Evolutionary conservation across 306 rosid genomes (phyloP).

Genomic region (Cucurbita moschata): DNA sequence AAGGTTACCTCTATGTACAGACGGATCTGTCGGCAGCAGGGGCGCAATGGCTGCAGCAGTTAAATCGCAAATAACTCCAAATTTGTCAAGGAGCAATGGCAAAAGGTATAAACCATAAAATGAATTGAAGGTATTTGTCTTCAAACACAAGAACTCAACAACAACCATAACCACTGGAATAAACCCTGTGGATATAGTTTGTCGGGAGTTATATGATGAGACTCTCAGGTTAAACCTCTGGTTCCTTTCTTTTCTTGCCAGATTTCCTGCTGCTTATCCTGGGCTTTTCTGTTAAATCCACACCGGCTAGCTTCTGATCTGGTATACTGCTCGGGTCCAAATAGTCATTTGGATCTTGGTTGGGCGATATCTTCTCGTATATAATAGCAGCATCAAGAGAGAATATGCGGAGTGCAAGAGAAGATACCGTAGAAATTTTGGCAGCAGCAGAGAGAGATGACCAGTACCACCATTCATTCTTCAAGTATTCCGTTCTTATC

Average conservation of each 20-base stretch:
- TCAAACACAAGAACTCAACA: slow-evolving; percentile 11
- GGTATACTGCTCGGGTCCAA: slow-evolving; percentile 33
- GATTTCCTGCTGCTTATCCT: slow-evolving; percentile 65
- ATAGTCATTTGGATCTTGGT: slow-evolving; percentile 36
- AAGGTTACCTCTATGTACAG: slow-evolving; percentile 83
- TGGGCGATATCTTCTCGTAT: slow-evolving; percentile 47
- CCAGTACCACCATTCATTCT: slow-evolving; percentile 99
- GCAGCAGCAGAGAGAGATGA: slow-evolving; percentile 94
- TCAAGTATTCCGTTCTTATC: slow-evolving; percentile 73
- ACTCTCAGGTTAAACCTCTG: slow-evolving; percentile 41
- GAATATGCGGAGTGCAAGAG: slow-evolving; percentile 83
- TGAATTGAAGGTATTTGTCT: slow-evolving; percentile 10
- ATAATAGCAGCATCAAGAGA: slow-evolving; percentile 84
- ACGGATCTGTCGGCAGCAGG: slow-evolving; percentile 35
- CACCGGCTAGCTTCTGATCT: slow-evolving; percentile 30
- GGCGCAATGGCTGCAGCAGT: slow-evolving; percentile 15
- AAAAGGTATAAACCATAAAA: background rate
- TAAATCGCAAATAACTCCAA: background rate
- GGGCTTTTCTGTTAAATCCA: slow-evolving; percentile 52
- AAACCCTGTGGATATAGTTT: slow-evolving; percentile 17
- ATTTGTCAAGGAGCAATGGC: background rate
- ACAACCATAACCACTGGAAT: slow-evolving; percentile 11
- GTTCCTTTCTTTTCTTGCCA: slow-evolving; percentile 75
- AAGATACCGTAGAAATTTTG: slow-evolving; percentile 58
- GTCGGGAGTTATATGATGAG: slow-evolving; percentile 4